Conservation (phyloP, 1,284 basidiomycete genomes). For the Ganoderma resinaceum region DNA sequence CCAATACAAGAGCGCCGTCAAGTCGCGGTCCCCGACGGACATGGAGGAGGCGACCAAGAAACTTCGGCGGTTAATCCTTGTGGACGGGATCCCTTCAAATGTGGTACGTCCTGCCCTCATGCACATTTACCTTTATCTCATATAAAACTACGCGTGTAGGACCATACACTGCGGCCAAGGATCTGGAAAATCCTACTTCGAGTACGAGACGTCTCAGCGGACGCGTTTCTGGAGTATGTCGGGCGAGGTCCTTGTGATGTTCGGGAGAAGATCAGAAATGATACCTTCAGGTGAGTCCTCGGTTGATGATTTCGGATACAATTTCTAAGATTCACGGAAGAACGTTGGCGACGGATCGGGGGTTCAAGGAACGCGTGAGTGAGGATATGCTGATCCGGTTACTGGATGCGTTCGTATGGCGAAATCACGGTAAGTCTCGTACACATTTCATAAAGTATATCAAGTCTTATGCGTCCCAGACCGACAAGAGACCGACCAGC, state of each 20-base stretch:
- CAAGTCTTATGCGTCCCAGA: conserved; percentile 49
- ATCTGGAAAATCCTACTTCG: conserved; percentile 94
- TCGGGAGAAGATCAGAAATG: conserved; percentile 87
- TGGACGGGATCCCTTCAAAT: conserved; percentile 85
- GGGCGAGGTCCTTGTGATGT: conserved; percentile 86
- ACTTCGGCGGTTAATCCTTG: conserved; percentile 82
- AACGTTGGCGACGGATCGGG: conserved; percentile 93
- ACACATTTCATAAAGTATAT: not conserved
- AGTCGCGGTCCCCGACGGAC: conserved; percentile 69
- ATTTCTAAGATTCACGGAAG: conserved; percentile 52
- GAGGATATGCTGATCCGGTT: conserved; percentile 97
- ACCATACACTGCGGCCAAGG: conserved; percentile 75
- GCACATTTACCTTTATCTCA: conserved; percentile 5
- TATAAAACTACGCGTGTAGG: conserved; percentile 49
- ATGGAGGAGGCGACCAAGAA: conserved; percentile 84
- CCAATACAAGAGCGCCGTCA: conserved; percentile 67
- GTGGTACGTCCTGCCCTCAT: conserved; percentile 47
- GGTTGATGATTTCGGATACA: not conserved
- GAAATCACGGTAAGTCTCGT: conserved; percentile 72
- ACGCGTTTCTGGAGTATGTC: conserved; percentile 84
- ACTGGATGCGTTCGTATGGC: conserved; percentile 97
- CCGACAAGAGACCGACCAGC: conserved; percentile 71
- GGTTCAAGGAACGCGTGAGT: conserved; percentile 93
- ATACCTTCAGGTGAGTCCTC: conserved; percentile 71
- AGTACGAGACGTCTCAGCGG: conserved; percentile 78